Evolutionary conservation across 371 early-diverging fungal genomes (phyloP).

Genomic region (Amoeboaphelidium occidentale): DNA sequence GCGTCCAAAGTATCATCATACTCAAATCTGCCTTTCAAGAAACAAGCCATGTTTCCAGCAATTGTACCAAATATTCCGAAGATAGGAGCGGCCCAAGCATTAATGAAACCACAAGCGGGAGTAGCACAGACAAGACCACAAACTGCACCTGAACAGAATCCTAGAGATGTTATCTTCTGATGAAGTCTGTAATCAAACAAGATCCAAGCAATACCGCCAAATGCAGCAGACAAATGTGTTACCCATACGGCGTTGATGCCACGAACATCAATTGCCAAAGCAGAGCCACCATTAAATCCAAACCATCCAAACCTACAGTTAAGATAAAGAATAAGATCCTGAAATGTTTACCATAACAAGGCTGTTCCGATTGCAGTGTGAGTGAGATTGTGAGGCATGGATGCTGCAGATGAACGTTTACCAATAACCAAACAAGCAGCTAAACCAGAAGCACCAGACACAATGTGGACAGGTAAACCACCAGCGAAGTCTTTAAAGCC

Average conservation of each 20-base stretch:
- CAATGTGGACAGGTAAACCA: slow-evolving; percentile 2
- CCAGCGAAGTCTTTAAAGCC: slow-evolving; percentile 2
- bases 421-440: background rate
- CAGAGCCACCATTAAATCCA: slow-evolving; percentile 73
- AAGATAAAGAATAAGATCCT: too few species aligned
- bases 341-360: slow-evolving; percentile 67
- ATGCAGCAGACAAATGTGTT: slow-evolving; percentile 58
- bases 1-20: slow-evolving; percentile 63
- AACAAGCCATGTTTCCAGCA: slow-evolving; percentile 44
- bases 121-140: slow-evolving; percentile 29
- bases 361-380: slow-evolving; percentile 65
- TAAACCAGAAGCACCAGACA: slow-evolving; percentile 1
- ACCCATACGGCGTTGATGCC: slow-evolving; percentile 61
- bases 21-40: slow-evolving; percentile 38
- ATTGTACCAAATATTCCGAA: slow-evolving; percentile 48
- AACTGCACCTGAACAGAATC: slow-evolving; percentile 76
- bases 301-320: slow-evolving; percentile 82
- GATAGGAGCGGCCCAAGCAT: slow-evolving; percentile 50
- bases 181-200: slow-evolving; percentile 33
- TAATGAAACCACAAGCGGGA: slow-evolving; percentile 67
- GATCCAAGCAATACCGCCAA: slow-evolving; percentile 64
- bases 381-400: slow-evolving; percentile 67
- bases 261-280: slow-evolving; percentile 43
- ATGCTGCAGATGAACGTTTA: slow-evolving; percentile 14
- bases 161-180: slow-evolving; percentile 48